Evolutionary conservation across 768 basidiomycete genomes (phyloP), one percentile per base, ranked within the genome.

Genomic region (Kwoniella mangroviensis): DNA sequence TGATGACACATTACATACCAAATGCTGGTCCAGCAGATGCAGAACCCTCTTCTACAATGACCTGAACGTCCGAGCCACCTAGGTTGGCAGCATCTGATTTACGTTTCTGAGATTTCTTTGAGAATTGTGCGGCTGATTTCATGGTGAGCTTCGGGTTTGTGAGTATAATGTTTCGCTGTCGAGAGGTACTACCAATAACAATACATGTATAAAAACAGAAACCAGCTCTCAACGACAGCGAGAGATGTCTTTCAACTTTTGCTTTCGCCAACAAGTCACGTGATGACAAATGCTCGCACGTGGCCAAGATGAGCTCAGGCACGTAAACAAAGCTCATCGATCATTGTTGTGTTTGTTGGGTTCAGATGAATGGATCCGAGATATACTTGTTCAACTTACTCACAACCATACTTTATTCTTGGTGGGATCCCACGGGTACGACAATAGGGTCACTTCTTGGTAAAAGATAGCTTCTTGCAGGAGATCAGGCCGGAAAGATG

Each of bases 11-110:
- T 19, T 28, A 70, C 79, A 57, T 55, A 80, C 79, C 75, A 53
- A 78, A 80, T 21, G 71, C 79, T 63, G 79, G 79, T 21, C 79
- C 79, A 56, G 70, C 72, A 28, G 73, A 63, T 6, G 73, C 54
- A 2, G 72, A 72, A 7, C 68, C 24, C 15, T 74, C 71, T 2
- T 57, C 70, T 21, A 80, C 65, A n/a, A 69, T 41, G n/a, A 80
- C 71, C 26, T 70, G 59, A 4, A 77, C 68, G 24, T 72, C 68
- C 1, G 61, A 17, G 24, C 49, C 12, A 49, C n/a, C 22, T 13
- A 67, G 24, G 21, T 65, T 69, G 6, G 49, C 62, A 12, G 28
- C 71, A 17, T 65, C 70, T 3, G 79, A 80, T 66, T 80, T 80
- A 13, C 79, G 69, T 63, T 80, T 80, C 52, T 63, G 24, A 12